These are phyloP conservation scores for Aspergillus nanangensis DNA, from an alignment of 495 filamentous ascomycete species.

Conservation along the genomic window DNA sequence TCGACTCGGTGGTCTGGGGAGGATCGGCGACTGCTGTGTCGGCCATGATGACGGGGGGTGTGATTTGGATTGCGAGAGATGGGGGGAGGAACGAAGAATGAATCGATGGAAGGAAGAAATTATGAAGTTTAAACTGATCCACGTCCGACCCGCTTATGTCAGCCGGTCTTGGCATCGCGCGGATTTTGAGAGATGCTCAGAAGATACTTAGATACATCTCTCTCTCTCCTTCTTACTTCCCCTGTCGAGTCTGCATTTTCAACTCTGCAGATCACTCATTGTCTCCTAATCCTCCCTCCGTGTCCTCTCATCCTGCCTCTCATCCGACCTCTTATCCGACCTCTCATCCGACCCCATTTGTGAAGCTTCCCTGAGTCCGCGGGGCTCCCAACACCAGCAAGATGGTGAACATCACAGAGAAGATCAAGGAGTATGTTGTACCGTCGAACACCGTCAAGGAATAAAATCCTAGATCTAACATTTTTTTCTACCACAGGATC, in stretches of 20 bases:
- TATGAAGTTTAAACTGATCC: slow-evolving; percentile 1
- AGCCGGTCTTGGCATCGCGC: slow-evolving; percentile 23
- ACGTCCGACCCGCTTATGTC: slow-evolving; percentile 18
- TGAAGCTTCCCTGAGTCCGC: slow-evolving; percentile 18
- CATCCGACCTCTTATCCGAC: no score
- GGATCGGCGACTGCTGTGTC: slow-evolving; percentile 22
- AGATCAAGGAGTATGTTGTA: slow-evolving; percentile 98
- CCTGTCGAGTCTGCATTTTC: no score
- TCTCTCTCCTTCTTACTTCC: no score
- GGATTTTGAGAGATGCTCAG: not conserved
- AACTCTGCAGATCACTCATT: no score
- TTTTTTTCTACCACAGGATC: slow-evolving; percentile 58
- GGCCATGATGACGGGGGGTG: slow-evolving; percentile 22
- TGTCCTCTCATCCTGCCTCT: no score
- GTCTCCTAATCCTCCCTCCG: no score
- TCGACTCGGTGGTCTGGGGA: slow-evolving; percentile 8
- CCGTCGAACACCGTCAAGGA: no score
- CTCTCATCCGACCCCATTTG: no score
- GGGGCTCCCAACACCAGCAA: slow-evolving; percentile 45
- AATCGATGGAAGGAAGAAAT: slow-evolving; percentile 1
- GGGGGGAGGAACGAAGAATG: not conserved
- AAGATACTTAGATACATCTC: no score
- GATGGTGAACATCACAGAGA: slow-evolving; percentile 99
- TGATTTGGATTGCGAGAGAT: not conserved
- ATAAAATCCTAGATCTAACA: no score